Evolutionary conservation across 2,329 filamentous ascomycete species (phyloP).

Genomic region (Colletotrichum lini): DNA sequence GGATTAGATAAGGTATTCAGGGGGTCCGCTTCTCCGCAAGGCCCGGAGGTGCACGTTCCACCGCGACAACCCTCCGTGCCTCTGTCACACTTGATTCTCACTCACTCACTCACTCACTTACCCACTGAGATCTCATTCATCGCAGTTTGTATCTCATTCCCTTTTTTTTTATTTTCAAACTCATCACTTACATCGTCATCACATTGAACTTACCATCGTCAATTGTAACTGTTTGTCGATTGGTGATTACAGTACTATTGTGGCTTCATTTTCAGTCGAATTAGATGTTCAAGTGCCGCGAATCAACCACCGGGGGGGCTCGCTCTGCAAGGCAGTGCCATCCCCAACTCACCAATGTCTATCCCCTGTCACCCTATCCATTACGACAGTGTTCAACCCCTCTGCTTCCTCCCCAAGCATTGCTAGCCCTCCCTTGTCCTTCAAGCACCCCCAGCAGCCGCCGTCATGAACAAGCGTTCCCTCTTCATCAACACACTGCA

Average conservation of each 20-base stretch:
- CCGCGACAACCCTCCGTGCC: conserved; percentile 2
- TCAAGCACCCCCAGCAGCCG: conserved; percentile 19
- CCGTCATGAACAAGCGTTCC: conserved; percentile 36
- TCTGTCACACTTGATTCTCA: not conserved
- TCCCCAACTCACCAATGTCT: no score
- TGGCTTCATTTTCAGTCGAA: no score
- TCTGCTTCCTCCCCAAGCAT: not conserved
- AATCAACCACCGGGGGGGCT: no score
- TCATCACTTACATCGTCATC: not conserved
- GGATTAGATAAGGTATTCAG: conserved; percentile 25
- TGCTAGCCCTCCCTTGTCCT: not conserved
- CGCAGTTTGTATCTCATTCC: not conserved
- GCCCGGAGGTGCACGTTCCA: conserved; percentile 2
- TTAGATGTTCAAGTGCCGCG: no score
- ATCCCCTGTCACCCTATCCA: no score
- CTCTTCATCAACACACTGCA: conserved; percentile 38
- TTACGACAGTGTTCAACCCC: no score
- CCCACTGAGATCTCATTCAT: not conserved
- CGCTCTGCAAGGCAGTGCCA: no score
- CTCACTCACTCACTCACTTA: not conserved
- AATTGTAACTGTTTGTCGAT: no score
- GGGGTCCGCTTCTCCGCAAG: conserved; percentile 22
- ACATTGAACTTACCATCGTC: no score
- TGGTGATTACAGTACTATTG: no score
- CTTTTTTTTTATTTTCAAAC: not conserved